phyloP scores from a whole-genome alignment of 2,329 filamentous ascomycete genomes.

The Ascochyta pisi region DNA sequence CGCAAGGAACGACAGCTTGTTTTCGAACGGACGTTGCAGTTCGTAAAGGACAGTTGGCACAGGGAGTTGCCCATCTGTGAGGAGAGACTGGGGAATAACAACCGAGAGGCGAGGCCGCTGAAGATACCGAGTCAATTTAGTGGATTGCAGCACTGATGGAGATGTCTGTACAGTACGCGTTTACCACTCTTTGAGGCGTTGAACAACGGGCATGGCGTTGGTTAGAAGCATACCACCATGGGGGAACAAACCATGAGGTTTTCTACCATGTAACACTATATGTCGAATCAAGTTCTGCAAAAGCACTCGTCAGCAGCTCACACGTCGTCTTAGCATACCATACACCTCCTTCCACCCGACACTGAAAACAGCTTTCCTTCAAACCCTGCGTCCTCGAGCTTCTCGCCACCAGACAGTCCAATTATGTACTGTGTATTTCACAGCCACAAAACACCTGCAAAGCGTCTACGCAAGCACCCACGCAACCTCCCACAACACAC shows the following conservation, averaged over 20 bases:
- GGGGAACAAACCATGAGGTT: neutral
- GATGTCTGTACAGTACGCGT: neutral
- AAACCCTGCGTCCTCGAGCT: neutral
- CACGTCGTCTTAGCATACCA: neutral
- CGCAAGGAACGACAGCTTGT: conserved; percentile 46
- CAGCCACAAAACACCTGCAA: neutral
- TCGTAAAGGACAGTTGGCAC: conserved; percentile 48
- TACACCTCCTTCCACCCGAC: neutral
- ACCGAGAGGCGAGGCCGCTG: conserved; percentile 28
- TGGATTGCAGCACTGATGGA: conserved; percentile 4
- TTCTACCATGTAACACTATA: neutral
- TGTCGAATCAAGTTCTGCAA: neutral
- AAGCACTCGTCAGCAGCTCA: neutral
- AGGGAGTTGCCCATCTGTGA: conserved; percentile 27
- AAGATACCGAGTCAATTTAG: conserved; percentile 24
- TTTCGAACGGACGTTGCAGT: conserved; percentile 45
- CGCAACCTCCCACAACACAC: neutral
- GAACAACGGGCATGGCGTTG: neutral
- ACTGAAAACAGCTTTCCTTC: neutral
- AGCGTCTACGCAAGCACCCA: neutral
- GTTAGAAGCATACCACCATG: neutral
- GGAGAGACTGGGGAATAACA: conserved; percentile 20
- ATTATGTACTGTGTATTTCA: neutral
- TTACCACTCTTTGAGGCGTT: neutral
- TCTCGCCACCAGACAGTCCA: neutral